phyloP scores from a whole-genome alignment of 257 asterid species.

The Ehretia macrophylla region DNA sequence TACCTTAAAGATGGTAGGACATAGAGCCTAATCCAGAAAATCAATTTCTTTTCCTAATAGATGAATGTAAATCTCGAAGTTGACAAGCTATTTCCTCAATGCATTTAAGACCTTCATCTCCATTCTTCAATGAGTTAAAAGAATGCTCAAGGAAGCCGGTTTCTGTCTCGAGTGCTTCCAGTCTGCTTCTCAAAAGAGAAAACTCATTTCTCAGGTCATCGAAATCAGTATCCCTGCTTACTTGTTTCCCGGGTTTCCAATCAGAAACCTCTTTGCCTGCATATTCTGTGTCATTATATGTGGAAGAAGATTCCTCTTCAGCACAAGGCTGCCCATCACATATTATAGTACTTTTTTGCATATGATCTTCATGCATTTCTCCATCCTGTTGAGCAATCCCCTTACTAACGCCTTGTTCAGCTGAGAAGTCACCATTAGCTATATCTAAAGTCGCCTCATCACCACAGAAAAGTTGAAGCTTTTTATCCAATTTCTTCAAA shows the following conservation, averaged over 20 bases:
- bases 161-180: slow-evolving; percentile 45
- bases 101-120: slow-evolving; percentile 39
- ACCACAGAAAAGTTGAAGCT: slow-evolving; percentile 23
- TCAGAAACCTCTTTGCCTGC: slow-evolving; percentile 17
- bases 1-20: slow-evolving; percentile 26
- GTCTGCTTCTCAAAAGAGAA: slow-evolving; percentile 32
- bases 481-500: slow-evolving; percentile 40
- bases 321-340: slow-evolving; percentile 15
- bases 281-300: slow-evolving; percentile 7
- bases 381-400: slow-evolving; percentile 19
- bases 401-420: slow-evolving; percentile 4
- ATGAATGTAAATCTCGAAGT: slow-evolving; percentile 37
- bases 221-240: slow-evolving; percentile 20
- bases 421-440: slow-evolving; percentile 15
- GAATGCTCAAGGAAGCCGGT: slow-evolving; percentile 40
- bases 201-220: slow-evolving; percentile 36
- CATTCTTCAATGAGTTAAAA: slow-evolving; percentile 41
- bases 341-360: slow-evolving; percentile 7
- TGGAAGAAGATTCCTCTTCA: slow-evolving; percentile 9
- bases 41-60: slow-evolving; percentile 16
- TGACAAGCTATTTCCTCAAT: slow-evolving; percentile 41
- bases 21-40: slow-evolving; percentile 7
- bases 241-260: slow-evolving; percentile 8
- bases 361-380: slow-evolving; percentile 15
- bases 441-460: slow-evolving; percentile 18